phyloP scores from a whole-genome alignment of 2,329 filamentous ascomycete genomes.

The Claviceps lovelessii region DNA sequence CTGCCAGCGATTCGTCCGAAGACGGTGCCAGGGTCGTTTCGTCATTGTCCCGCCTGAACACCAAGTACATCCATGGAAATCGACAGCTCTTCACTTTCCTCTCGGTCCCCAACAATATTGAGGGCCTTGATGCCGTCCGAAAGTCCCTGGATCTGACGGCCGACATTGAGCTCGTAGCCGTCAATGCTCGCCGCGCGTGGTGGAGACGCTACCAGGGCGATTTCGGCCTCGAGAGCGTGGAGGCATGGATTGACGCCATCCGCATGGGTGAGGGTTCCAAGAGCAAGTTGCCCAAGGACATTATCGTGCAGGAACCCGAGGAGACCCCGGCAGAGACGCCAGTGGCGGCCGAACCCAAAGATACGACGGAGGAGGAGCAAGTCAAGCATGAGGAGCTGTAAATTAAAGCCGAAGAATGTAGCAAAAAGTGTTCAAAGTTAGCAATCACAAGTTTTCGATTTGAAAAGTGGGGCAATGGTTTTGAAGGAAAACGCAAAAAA shows the following conservation, averaged over 20 bases:
- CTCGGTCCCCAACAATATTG: constrained; percentile 44
- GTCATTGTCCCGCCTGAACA: constrained; percentile 57
- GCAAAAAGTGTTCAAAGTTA: background rate
- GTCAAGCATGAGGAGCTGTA: constrained; percentile 37
- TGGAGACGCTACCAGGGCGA: constrained; percentile 58
- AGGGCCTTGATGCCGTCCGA: constrained; percentile 27
- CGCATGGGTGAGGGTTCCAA: constrained; percentile 77
- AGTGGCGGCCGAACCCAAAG: constrained; percentile 10
- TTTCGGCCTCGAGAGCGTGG: constrained; percentile 48
- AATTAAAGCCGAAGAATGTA: background rate
- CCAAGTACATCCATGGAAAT: constrained; percentile 55
- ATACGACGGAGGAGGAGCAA: constrained; percentile 16
- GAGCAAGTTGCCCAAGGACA: constrained; percentile 52
- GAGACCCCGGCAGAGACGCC: constrained; percentile 9
- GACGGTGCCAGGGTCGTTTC: constrained; percentile 43
- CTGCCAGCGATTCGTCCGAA: constrained; percentile 36
- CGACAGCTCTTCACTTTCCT: constrained; percentile 73
- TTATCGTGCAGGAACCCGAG: constrained; percentile 27
- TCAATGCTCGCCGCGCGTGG: constrained; percentile 80
- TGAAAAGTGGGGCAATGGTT: too few relatives aligned
- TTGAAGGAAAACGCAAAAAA: background rate
- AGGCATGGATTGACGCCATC: constrained; percentile 83
- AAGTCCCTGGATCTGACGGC: constrained; percentile 42
- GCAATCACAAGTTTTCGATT: background rate
- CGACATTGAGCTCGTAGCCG: constrained; percentile 58